These are phyloP conservation scores for Claviceps citrina DNA, from an alignment of 2,329 filamentous ascomycete species.

Conservation along the genomic window DNA sequence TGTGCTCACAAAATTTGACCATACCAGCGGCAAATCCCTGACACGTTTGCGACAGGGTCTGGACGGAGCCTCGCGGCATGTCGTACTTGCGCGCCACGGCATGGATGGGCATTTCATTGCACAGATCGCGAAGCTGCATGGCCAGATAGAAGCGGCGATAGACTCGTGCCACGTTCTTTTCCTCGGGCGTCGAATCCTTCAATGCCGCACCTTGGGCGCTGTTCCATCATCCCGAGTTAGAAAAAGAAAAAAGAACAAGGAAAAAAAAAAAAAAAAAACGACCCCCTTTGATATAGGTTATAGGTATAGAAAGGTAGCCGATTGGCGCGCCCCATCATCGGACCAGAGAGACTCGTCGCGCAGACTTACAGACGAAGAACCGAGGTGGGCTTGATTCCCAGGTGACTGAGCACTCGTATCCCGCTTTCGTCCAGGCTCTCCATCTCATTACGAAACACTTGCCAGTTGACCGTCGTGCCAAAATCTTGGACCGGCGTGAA, in stretches of 20 bases:
- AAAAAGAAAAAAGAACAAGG: not conserved
- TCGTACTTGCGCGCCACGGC: constrained; percentile 55
- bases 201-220: constrained; percentile 53
- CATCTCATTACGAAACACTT: constrained; percentile 55
- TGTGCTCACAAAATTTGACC: constrained; percentile 63
- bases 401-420: constrained; percentile 48
- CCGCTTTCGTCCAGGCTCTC: constrained; percentile 57
- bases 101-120: constrained; percentile 60
- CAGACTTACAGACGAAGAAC: constrained; percentile 48
- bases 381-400: constrained; percentile 52
- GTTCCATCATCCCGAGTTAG: not conserved
- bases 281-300: too few relatives aligned
- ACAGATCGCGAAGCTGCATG: constrained; percentile 62
- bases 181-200: constrained; percentile 44
- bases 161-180: constrained; percentile 45
- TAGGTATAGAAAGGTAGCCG: too few relatives aligned
- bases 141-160: constrained; percentile 62
- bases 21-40: constrained; percentile 67
- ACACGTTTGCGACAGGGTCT: constrained; percentile 58
- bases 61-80: constrained; percentile 53
- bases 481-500: constrained; percentile 57
- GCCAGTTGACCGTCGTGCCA: constrained; percentile 49
- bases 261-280: not conserved
- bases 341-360: not conserved
- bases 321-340: too few relatives aligned